phyloP scores from a whole-genome alignment of 202 grass and related monocot species.

The Schoenoplectus tabernaemontani region DNA sequence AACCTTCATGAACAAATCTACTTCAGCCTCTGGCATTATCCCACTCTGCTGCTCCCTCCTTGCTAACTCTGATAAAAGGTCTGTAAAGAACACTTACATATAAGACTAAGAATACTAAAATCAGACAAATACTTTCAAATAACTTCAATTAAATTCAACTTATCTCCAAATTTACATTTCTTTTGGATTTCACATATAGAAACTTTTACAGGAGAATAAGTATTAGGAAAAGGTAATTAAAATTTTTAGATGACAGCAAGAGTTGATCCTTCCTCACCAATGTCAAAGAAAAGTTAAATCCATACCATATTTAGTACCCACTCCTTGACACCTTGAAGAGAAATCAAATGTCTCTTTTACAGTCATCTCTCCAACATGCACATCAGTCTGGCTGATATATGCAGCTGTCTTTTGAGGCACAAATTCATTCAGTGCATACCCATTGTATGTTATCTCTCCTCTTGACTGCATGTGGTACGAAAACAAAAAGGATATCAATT shows the following conservation, averaged over 20 bases:
- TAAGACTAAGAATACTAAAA: neutral
- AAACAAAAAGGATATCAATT: conserved; percentile 13
- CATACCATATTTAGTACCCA: conserved; percentile 79
- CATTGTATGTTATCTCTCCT: conserved; percentile 84
- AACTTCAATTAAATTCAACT: neutral
- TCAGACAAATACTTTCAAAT: conserved; percentile 7
- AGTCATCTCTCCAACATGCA: conserved; percentile 90
- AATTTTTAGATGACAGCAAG: neutral
- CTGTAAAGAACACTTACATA: conserved; percentile 28
- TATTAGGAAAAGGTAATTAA: too few species aligned
- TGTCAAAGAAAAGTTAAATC: neutral
- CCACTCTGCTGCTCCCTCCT: conserved; percentile 73
- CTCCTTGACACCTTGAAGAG: conserved; percentile 86
- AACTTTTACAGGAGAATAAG: too few species aligned
- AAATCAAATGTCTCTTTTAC: conserved; percentile 99
- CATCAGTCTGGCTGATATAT: conserved; percentile 96
- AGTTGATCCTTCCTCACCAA: neutral
- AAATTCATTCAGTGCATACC: conserved; percentile 51
- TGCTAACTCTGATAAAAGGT: conserved; percentile 77
- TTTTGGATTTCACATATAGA: neutral
- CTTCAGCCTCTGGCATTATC: conserved; percentile 85
- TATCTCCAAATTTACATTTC: conserved; percentile 4
- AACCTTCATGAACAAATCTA: conserved; percentile 99
- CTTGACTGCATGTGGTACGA: neutral
- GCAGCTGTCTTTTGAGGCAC: conserved; percentile 96